A percentile compares a stretch with the other conserved stretches of the same genome.
Conservation (phyloP, 352 stramenopile genomes). For the Phytophthora megakarya region DNA sequence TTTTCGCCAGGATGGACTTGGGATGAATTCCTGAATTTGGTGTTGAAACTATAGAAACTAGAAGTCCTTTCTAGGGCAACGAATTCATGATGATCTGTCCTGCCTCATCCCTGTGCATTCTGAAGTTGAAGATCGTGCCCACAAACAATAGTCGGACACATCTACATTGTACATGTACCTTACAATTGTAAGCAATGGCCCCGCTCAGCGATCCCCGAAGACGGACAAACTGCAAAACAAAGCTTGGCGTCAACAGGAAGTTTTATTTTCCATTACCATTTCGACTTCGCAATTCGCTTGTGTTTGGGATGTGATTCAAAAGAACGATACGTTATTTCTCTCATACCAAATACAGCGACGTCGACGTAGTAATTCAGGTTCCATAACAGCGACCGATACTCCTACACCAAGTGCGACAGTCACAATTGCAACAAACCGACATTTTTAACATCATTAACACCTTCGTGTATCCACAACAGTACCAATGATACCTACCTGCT, state of each 20-base stretch:
- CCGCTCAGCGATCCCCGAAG: neutral
- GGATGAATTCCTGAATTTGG: neutral
- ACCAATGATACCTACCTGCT: too few relatives aligned
- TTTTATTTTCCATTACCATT: constrained; percentile 8
- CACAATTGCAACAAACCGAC: too few relatives aligned
- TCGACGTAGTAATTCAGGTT: constrained; percentile 11
- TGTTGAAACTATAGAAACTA: neutral
- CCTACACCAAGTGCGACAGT: constrained; percentile 3
- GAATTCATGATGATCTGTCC: constrained; percentile 11
- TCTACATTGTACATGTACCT: too few relatives aligned
- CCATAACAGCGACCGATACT: neutral
- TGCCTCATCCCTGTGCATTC: constrained; percentile 15
- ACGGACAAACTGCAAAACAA: neutral
- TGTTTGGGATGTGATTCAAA: too few relatives aligned
- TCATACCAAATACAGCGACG: neutral
- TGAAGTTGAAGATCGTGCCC: constrained; percentile 12
- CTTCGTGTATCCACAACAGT: too few relatives aligned
- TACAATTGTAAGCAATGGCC: constrained; percentile 8
- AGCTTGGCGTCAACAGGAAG: neutral
- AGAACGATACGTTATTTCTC: constrained; percentile 3
- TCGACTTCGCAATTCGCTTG: too few relatives aligned
- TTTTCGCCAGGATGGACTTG: neutral
- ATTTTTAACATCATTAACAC: too few relatives aligned
- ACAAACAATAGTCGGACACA: constrained; percentile 14
- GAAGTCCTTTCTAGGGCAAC: constrained; percentile 7